A percentile compares a stretch with the other conserved stretches of the same genome.
These are phyloP conservation scores for Melaleuca quinquenervia DNA, from an alignment of 345 rosid species.

Conservation along the genomic window DNA sequence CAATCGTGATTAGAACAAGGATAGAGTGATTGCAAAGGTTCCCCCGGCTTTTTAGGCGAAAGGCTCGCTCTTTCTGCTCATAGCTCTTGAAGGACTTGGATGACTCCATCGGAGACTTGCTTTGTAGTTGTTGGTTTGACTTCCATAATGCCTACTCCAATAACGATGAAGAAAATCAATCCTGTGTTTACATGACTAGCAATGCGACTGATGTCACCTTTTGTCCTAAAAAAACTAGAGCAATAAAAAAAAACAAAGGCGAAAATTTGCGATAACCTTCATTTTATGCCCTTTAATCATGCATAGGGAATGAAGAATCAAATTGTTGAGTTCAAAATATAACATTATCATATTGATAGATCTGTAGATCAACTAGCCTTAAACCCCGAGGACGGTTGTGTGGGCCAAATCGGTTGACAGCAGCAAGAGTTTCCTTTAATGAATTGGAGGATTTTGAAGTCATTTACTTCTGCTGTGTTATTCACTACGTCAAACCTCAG, in stretches of 20 bases:
- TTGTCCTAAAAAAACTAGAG: background rate
- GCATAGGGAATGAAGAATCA: background rate
- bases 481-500: constrained; percentile 52
- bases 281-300: background rate
- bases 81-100: background rate
- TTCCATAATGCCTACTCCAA: background rate
- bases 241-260: background rate
- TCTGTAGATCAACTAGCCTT: background rate
- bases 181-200: background rate
- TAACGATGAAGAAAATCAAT: background rate
- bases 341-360: background rate
- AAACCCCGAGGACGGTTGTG: constrained; percentile 16
- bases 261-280: background rate
- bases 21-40: constrained; percentile 7
- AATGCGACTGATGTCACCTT: background rate
- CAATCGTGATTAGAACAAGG: background rate
- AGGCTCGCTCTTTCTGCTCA: constrained; percentile 6
- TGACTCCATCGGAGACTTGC: background rate
- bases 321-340: background rate
- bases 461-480: constrained; percentile 24
- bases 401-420: constrained; percentile 46
- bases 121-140: background rate
- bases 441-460: constrained; percentile 59
- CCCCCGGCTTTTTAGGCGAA: constrained; percentile 5
- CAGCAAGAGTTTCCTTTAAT: constrained; percentile 61